phyloP scores from a whole-genome alignment of 139 green algal genomes.

The Coccomyxa sp. region DNA sequence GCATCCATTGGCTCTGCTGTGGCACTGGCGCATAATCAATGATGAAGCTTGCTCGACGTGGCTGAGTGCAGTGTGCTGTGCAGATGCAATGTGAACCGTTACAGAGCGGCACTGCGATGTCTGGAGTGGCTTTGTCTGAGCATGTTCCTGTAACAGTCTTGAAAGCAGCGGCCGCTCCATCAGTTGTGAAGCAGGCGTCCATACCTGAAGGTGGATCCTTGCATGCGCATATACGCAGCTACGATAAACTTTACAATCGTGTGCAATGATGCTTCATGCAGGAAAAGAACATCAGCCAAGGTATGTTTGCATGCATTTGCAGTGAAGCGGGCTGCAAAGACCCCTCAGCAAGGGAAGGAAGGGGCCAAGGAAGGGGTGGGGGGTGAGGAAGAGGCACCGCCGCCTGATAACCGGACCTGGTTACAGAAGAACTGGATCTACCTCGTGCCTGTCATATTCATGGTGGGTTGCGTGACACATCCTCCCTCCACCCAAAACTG shows the following conservation, averaged over 20 bases:
- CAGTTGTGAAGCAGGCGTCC: background rate
- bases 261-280: background rate
- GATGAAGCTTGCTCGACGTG: background rate
- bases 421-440: conserved; percentile 1
- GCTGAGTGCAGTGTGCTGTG: background rate
- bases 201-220: background rate
- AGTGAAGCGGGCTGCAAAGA: background rate
- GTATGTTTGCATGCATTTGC: background rate
- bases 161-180: background rate
- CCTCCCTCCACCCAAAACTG: too few species aligned
- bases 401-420: background rate
- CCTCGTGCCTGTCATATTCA: background rate
- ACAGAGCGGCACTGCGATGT: background rate
- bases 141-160: background rate
- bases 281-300: background rate
- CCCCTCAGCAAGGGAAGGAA: background rate
- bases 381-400: background rate
- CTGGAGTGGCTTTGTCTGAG: background rate
- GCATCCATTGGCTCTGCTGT: background rate
- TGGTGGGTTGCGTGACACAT: background rate
- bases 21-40: background rate
- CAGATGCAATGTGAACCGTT: background rate
- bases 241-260: background rate
- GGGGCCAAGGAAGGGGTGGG: background rate
- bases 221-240: background rate